Evolutionary conservation across 352 stramenopile species (phyloP).

Genomic region (Phytophthora meadii): DNA sequence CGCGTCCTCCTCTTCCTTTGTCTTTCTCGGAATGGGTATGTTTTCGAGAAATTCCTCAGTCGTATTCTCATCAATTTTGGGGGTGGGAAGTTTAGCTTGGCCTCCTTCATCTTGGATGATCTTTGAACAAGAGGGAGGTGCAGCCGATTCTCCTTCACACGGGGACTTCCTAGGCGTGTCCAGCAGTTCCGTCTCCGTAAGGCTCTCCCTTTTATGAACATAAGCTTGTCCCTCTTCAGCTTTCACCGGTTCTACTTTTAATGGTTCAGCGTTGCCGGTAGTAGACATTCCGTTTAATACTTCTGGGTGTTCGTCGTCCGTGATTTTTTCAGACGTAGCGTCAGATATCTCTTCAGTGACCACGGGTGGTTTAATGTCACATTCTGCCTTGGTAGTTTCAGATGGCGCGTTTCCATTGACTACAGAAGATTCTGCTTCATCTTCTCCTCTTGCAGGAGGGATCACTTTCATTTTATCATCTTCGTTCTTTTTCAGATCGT

Average conservation of each 20-base stretch:
- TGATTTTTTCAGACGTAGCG: too few relatives aligned
- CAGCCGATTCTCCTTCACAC: too few relatives aligned
- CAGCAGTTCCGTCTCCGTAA: too few relatives aligned
- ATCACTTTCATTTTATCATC: constrained; percentile 1
- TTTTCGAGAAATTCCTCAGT: neutral
- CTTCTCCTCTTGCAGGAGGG: neutral
- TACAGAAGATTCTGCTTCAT: neutral
- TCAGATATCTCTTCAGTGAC: neutral
- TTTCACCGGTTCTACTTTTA: neutral
- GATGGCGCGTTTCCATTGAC: neutral
- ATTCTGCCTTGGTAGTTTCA: neutral
- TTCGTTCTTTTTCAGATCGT: neutral
- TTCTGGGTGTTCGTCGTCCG: neutral
- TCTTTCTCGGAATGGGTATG: too few relatives aligned
- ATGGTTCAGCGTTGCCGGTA: neutral
- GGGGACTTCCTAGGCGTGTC: too few relatives aligned
- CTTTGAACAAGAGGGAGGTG: too few relatives aligned
- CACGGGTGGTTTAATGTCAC: neutral
- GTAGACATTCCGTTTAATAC: neutral
- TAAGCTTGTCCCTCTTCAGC: constrained; percentile 4
- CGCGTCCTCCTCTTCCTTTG: too few relatives aligned
- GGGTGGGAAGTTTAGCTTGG: too few relatives aligned
- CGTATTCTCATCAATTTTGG: constrained; percentile 13
- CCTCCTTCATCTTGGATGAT: too few relatives aligned
- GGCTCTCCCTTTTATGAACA: too few relatives aligned